A percentile compares a stretch with the other conserved stretches of the same genome.
Conservation (phyloP, 176 grass and related monocot species). For the Oryza meyeriana region DNA sequence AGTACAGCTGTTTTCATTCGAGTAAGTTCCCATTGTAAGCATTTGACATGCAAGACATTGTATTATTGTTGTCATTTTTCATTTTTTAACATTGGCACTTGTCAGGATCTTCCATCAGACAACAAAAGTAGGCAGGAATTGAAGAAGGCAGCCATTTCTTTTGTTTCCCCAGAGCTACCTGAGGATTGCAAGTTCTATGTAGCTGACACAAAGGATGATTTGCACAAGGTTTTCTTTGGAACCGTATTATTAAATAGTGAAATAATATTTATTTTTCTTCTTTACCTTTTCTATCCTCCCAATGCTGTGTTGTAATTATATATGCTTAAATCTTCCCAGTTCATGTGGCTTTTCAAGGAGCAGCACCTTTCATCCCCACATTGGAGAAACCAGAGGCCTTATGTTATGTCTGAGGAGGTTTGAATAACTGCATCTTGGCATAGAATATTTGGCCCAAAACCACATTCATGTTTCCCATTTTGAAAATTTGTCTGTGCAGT, state of each 20-base stretch:
- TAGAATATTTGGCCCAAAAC: background rate
- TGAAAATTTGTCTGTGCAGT: background rate
- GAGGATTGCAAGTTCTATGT: slow-evolving; percentile 92
- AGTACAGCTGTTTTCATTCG: slow-evolving; percentile 88
- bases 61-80: slow-evolving; percentile 11
- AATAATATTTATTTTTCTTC: background rate
- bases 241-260: slow-evolving; percentile 12
- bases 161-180: slow-evolving; percentile 81
- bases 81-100: slow-evolving; percentile 33
- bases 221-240: slow-evolving; percentile 66
- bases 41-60: background rate
- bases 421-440: background rate
- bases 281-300: background rate
- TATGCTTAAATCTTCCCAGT: slow-evolving; percentile 42
- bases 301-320: background rate
- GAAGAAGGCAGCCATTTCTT: slow-evolving; percentile 72
- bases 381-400: slow-evolving; percentile 93
- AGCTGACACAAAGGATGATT: slow-evolving; percentile 87
- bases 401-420: slow-evolving; percentile 94
- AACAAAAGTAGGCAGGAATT: slow-evolving; percentile 87
- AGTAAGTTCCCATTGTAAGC: slow-evolving; percentile 41
- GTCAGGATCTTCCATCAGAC: slow-evolving; percentile 85
- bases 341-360: slow-evolving; percentile 99
- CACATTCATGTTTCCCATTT: slow-evolving; percentile 11
- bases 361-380: slow-evolving; percentile 80